Evolutionary conservation across 352 stramenopile genomes (phyloP).

Genomic region (Globisporangium solare): DNA sequence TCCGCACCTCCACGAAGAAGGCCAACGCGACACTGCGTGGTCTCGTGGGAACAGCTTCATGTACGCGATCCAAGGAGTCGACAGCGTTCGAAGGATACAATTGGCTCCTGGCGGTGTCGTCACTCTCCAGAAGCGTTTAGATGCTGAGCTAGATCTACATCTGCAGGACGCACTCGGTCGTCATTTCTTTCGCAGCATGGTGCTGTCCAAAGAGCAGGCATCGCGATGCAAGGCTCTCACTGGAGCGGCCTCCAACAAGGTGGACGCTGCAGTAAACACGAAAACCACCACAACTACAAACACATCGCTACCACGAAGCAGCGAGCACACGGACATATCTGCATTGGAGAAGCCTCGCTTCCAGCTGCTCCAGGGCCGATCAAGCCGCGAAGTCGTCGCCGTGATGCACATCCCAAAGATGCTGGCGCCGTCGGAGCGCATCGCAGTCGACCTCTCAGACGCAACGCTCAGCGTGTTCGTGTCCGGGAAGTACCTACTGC

Average conservation of each 20-base stretch:
- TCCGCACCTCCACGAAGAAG: slow-evolving; percentile 71
- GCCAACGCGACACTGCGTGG: slow-evolving; percentile 53
- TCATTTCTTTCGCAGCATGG: slow-evolving; percentile 55
- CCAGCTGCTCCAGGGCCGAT: slow-evolving; percentile 26
- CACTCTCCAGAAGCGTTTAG: slow-evolving; percentile 35
- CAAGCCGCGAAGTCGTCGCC: slow-evolving; percentile 31
- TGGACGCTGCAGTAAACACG: not conserved
- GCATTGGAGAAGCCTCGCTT: slow-evolving; percentile 34
- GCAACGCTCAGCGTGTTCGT: slow-evolving; percentile 45
- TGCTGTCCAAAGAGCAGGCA: slow-evolving; percentile 65
- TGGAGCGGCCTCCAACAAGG: not conserved
- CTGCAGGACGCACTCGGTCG: slow-evolving; percentile 48
- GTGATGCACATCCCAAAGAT: slow-evolving; percentile 46
- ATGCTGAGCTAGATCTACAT: slow-evolving; percentile 44
- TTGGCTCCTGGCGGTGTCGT: slow-evolving; percentile 23
- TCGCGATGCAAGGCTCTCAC: slow-evolving; percentile 41
- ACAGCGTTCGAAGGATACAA: slow-evolving; percentile 22
- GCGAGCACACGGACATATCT: not conserved
- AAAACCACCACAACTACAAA: not conserved
- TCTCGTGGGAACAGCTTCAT: slow-evolving; percentile 69
- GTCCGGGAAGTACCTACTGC: slow-evolving; percentile 47
- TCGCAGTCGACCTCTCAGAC: slow-evolving; percentile 45
- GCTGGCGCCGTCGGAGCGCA: slow-evolving; percentile 21
- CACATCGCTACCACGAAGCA: not conserved
- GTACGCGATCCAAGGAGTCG: slow-evolving; percentile 45